phyloP scores from a whole-genome alignment of 495 filamentous ascomycete genomes.

The Ramalina intermedia region DNA sequence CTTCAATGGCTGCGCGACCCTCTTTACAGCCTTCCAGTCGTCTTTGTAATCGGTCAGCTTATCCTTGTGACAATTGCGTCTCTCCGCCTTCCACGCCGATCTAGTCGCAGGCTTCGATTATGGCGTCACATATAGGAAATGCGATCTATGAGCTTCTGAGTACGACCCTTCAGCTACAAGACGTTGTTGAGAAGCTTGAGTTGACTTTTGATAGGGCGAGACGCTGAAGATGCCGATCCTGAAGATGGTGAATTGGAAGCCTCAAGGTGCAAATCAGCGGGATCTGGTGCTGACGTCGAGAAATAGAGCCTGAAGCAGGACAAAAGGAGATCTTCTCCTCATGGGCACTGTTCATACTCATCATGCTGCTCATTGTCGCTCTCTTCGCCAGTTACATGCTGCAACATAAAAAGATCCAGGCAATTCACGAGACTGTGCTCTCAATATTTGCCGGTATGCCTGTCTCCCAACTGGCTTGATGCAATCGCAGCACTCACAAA shows the following conservation, averaged over 20 bases:
- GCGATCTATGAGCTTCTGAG: conserved; percentile 26
- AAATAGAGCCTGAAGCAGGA: conserved; percentile 42
- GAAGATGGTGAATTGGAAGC: conserved; percentile 32
- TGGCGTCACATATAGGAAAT: conserved; percentile 24
- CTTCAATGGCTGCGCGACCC: too few relatives aligned
- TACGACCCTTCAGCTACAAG: conserved; percentile 3
- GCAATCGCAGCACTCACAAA: conserved; percentile 3
- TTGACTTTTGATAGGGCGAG: conserved; percentile 15
- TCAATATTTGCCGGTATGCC: conserved; percentile 88
- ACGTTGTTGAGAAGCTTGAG: conserved; percentile 22
- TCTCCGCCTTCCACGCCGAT: too few relatives aligned
- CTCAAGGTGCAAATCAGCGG: not conserved
- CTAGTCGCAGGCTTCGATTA: conserved; percentile 3
- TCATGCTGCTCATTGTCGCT: conserved; percentile 79
- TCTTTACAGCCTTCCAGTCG: too few relatives aligned
- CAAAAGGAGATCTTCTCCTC: conserved; percentile 87
- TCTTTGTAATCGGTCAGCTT: too few relatives aligned
- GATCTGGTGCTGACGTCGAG: conserved; percentile 2
- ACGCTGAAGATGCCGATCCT: conserved; percentile 30
- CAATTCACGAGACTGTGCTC: conserved; percentile 92
- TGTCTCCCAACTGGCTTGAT: conserved; percentile 1
- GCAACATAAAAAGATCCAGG: conserved; percentile 88
- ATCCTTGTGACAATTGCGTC: too few relatives aligned
- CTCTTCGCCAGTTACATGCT: conserved; percentile 95
- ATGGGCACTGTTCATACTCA: conserved; percentile 93